A percentile compares a stretch with the other conserved stretches of the same genome.
These are phyloP conservation scores for Vicia villosa DNA, from an alignment of 306 rosid species.

Conservation along the genomic window DNA sequence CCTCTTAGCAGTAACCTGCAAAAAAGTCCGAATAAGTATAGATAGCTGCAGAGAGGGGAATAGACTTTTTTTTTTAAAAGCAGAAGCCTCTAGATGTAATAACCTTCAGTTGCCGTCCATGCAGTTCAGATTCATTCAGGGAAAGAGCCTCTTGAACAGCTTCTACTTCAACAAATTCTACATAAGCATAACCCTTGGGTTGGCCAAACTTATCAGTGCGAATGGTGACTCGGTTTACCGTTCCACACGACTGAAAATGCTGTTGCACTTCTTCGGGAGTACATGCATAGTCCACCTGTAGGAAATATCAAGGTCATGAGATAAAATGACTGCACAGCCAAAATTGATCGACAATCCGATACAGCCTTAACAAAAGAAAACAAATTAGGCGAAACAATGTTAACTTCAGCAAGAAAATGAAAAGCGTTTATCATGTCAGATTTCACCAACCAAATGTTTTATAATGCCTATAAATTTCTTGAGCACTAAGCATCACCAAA, in stretches of 20 bases:
- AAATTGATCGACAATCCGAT: not conserved
- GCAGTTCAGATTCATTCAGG: slow-evolving; percentile 81
- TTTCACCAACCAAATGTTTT: not conserved
- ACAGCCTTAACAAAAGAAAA: not conserved
- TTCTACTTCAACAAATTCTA: slow-evolving; percentile 72
- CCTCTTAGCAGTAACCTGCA: slow-evolving; percentile 71
- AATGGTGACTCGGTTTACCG: slow-evolving; percentile 80
- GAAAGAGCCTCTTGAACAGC: slow-evolving; percentile 82
- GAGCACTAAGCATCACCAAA: slow-evolving; percentile 42
- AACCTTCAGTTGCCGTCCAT: slow-evolving; percentile 90
- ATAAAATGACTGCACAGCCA: not conserved
- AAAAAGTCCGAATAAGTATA: not conserved
- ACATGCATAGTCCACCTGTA: slow-evolving; percentile 80
- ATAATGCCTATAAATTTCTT: slow-evolving; percentile 38
- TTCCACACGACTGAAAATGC: slow-evolving; percentile 83
- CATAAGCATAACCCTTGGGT: slow-evolving; percentile 91
- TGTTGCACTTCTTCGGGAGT: slow-evolving; percentile 94
- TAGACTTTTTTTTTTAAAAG: not conserved
- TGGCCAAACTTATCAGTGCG: slow-evolving; percentile 90
- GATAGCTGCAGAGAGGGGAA: slow-evolving; percentile 6
- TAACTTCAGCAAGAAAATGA: not conserved
- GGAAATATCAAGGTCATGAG: slow-evolving; percentile 19
- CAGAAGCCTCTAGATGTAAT: slow-evolving; percentile 16
- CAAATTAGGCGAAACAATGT: not conserved
- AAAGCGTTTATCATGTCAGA: slow-evolving; percentile 4